phyloP scores from a whole-genome alignment of 148 eudicot species.

The Rheum nobile region DNA sequence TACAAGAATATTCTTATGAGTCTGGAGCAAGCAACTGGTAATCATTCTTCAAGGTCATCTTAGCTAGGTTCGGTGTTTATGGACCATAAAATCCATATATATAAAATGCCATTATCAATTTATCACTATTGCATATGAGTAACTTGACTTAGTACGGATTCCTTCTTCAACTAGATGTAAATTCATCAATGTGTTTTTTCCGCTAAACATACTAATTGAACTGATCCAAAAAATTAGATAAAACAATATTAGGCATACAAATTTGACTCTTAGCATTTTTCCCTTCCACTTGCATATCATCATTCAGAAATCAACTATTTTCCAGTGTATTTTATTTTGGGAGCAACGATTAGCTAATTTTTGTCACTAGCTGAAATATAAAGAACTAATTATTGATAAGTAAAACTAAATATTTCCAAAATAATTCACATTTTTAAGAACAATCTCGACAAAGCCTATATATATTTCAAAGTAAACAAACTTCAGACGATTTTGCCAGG shows the following conservation, averaged over 20 bases:
- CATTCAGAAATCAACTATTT: too few species aligned
- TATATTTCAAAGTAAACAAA: neutral
- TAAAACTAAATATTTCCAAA: neutral
- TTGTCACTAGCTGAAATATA: neutral
- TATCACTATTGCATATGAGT: neutral
- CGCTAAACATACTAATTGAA: neutral
- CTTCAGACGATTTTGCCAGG: neutral
- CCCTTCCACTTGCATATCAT: too few species aligned
- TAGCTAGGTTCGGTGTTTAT: neutral
- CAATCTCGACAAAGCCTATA: neutral
- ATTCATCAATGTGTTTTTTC: neutral
- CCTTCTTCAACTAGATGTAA: neutral
- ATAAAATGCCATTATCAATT: neutral
- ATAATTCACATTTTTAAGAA: neutral
- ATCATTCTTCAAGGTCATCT: neutral
- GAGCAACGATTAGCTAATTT: too few species aligned
- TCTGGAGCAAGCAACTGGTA: neutral
- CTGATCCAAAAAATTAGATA: neutral
- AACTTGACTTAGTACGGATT: neutral
- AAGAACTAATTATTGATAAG: neutral
- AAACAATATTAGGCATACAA: too few species aligned
- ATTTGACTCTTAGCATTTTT: too few species aligned
- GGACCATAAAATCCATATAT: neutral
- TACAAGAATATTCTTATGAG: too few species aligned
- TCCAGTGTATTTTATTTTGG: too few species aligned